phyloP scores from a whole-genome alignment of 2,329 filamentous ascomycete genomes.

The Clarireedia hainanense region DNA sequence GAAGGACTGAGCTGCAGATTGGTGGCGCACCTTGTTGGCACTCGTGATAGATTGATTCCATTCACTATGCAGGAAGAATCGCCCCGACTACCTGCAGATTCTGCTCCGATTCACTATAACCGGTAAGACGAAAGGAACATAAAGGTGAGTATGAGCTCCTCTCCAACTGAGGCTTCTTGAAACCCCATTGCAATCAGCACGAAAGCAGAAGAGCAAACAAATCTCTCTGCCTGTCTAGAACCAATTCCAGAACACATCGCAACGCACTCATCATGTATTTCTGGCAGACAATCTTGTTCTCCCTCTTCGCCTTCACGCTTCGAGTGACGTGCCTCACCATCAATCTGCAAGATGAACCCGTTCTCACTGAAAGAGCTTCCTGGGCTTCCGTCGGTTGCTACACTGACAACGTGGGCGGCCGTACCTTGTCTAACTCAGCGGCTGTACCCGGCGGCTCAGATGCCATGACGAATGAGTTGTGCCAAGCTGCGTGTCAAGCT shows the following conservation, averaged over 20 bases:
- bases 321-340: background rate
- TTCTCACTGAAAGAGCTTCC: background rate
- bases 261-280: background rate
- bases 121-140: too few relatives aligned
- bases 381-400: constrained; percentile 10
- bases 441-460: constrained; percentile 5
- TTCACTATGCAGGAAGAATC: background rate
- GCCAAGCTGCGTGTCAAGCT: constrained; percentile 10
- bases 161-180: too few relatives aligned
- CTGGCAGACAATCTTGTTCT: background rate
- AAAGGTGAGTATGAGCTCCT: too few relatives aligned
- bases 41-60: too few relatives aligned
- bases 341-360: background rate
- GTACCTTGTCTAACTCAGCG: background rate
- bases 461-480: constrained; percentile 14
- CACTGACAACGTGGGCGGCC: constrained; percentile 8
- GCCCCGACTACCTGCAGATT: too few relatives aligned
- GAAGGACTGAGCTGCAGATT: too few relatives aligned
- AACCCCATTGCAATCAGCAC: too few relatives aligned
- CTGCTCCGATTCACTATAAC: too few relatives aligned
- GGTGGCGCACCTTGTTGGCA: too few relatives aligned
- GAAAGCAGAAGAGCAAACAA: background rate
- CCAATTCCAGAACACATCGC: background rate
- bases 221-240: background rate
- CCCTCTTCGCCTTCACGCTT: background rate